phyloP scores from a whole-genome alignment of 129 eudicot species.

The Pseudognaphalium luteoalbum region DNA sequence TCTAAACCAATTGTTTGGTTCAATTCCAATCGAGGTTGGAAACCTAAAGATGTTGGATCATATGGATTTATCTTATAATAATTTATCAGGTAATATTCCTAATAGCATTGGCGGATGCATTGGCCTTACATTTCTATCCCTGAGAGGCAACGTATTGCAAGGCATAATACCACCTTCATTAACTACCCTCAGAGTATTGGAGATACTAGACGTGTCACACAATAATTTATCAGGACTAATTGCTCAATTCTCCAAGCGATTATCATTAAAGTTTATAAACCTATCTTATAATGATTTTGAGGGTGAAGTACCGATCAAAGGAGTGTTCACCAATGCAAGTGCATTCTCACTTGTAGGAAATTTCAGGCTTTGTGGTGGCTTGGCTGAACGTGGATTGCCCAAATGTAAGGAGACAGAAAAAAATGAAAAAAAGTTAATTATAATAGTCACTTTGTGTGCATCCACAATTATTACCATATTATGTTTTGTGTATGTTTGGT shows the following conservation, averaged over 20 bases:
- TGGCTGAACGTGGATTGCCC: background rate
- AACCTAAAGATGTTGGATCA: no score
- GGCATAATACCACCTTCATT: background rate
- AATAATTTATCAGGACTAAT: background rate
- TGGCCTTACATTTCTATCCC: background rate
- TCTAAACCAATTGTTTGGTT: no score
- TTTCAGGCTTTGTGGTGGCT: slow-evolving; percentile 1
- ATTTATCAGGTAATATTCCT: no score
- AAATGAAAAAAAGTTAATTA: background rate
- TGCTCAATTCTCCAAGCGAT: background rate
- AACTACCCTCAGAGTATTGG: background rate
- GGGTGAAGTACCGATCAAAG: background rate
- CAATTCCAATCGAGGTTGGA: no score
- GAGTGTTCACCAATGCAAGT: background rate
- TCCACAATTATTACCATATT: background rate
- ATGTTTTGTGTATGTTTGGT: background rate
- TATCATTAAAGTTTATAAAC: background rate
- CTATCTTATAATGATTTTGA: background rate
- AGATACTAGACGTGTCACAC: background rate
- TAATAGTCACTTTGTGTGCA: background rate
- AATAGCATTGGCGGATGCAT: no score
- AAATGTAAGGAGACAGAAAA: background rate
- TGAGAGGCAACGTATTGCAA: background rate
- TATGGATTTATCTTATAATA: no score
- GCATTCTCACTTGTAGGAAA: background rate